phyloP scores from a whole-genome alignment of 1,139 yeast species.

The Blastobotrys capitulatus region DNA sequence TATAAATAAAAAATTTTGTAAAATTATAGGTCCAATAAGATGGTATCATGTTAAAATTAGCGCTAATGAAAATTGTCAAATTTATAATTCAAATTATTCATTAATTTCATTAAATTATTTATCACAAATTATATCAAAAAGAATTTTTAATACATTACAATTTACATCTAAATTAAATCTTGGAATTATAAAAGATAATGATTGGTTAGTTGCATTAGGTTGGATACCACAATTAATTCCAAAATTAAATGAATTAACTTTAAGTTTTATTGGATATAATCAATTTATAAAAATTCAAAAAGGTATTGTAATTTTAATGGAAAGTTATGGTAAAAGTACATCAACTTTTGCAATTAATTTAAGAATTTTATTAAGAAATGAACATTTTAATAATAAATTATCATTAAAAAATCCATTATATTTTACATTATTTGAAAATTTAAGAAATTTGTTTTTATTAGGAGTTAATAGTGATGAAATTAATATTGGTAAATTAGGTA shows the following conservation, averaged over 20 bases:
- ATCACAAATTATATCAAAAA: not conserved
- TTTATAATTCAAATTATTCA: not conserved
- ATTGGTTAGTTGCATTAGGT: conserved; percentile 1
- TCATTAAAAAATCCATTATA: not conserved
- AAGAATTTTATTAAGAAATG: not conserved
- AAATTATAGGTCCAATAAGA: not conserved
- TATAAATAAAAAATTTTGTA: too few relatives aligned
- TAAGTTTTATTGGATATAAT: not conserved
- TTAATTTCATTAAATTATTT: not conserved
- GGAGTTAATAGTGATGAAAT: not conserved
- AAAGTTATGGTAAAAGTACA: not conserved
- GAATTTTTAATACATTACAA: not conserved
- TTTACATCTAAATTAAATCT: not conserved
- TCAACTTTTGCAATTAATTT: not conserved
- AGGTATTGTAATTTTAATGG: not conserved
- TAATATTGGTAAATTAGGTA: not conserved
- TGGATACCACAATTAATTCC: not conserved
- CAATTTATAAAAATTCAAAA: not conserved
- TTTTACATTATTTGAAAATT: not conserved
- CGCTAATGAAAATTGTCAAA: not conserved
- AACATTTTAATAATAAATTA: not conserved
- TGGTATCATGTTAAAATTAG: not conserved
- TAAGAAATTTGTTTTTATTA: not conserved
- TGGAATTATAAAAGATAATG: not conserved
- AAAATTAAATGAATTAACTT: not conserved